Evolutionary conservation across 768 basidiomycete species (phyloP), one percentile per base, ranked within the genome.

Genomic region (Podaxis sp.): DNA sequence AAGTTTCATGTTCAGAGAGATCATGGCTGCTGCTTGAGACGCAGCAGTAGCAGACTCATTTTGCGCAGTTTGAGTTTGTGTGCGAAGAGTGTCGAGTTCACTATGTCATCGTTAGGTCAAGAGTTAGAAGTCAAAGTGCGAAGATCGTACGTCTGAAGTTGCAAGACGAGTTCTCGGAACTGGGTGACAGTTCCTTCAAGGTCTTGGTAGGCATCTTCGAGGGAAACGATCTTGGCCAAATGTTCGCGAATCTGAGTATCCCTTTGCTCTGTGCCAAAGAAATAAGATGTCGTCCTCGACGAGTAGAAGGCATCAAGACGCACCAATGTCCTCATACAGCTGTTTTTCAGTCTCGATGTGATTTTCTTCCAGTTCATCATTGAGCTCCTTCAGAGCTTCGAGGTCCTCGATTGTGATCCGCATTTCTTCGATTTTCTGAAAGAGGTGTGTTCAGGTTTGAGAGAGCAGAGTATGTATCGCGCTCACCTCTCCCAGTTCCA

Each of bases 381-480:
- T 94, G 53, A 99, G 88, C 69, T 98, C 97, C 71, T 96, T 93
- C 46, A 99, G 84, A 11, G 95, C 87, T 71, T 99, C 97, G 3
- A 98, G 85, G 69, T 99, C 97, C 72, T 98, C 96, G 59, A 98
- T 94, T 0, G 92, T 93, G 59, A 93, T 89, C 12, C 94, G 85
- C 91, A 98, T 96, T 75, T 98, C 95, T 72, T 98, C 97, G 66
- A 98, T 94, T 86, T 95, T 96, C 93, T 96, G 68, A 4, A 24
- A 40, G 36, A 53, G 25, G 17, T 19, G 40, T 33, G 1, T 22
- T 51, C 3, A 54, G 54, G 19, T 24, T 7, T 4, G n/a, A 36
- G 40, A 9, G n/a, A 53, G 2, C 37, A 33, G 22, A 25, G 24
- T 29, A 4, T 2, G 7, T 11, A 9, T 47, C 36, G 22, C n/a